A percentile compares a stretch with the other conserved stretches of the same genome.
These are phyloP conservation scores for Trypanosoma theileri DNA, from an alignment of 208 protist species.

Conservation along the genomic window DNA sequence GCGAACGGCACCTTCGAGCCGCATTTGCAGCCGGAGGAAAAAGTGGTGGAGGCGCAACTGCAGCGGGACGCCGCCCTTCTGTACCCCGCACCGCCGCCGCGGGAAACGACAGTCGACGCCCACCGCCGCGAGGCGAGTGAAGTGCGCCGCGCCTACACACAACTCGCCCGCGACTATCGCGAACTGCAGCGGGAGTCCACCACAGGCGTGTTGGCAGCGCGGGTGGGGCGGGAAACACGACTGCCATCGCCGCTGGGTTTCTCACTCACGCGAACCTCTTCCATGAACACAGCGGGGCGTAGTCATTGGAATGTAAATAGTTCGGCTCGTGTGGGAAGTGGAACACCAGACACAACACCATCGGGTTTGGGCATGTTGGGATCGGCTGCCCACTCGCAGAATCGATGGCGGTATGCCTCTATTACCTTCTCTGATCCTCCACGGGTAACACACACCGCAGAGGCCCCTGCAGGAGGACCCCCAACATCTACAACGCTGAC, in stretches of 20 bases:
- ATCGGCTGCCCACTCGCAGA: no score
- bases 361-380: no score
- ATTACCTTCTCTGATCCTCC: no score
- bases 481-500: no score
- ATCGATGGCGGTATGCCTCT: no score
- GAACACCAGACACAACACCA: no score
- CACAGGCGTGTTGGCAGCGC: slow-evolving; percentile 12
- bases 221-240: background rate
- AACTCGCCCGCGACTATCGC: slow-evolving; percentile 30
- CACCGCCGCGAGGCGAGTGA: slow-evolving; percentile 20
- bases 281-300: background rate
- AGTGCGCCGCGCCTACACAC: slow-evolving; percentile 20
- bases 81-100: slow-evolving; percentile 8
- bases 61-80: slow-evolving; percentile 2
- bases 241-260: background rate
- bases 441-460: no score
- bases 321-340: no score
- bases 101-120: slow-evolving; percentile 13
- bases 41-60: background rate
- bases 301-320: no score
- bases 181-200: slow-evolving; percentile 21
- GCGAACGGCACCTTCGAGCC: no score
- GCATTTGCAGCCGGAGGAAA: no score
- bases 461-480: no score
- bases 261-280: background rate